Conservation (phyloP, 1,139 yeast species). For the Ogataea hybrid region DNA sequence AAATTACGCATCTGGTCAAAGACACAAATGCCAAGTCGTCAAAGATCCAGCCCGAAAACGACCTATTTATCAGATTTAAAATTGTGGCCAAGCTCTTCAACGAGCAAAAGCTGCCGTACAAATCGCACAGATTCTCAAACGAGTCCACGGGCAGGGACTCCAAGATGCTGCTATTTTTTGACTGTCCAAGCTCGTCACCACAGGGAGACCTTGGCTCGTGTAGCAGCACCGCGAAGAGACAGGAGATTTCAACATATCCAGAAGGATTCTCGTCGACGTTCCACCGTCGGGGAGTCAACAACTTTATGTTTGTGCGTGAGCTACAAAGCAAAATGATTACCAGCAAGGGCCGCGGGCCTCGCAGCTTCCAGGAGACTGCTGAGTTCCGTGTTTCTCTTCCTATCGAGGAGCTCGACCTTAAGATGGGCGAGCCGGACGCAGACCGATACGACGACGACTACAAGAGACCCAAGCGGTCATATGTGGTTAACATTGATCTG, state of each 20-base stretch:
- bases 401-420: conserved; percentile 28
- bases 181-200: conserved; percentile 22
- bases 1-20: conserved; percentile 19
- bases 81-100: conserved; percentile 23
- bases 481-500: conserved; percentile 37
- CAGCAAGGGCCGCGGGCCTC: conserved; percentile 29
- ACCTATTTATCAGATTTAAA: conserved; percentile 25
- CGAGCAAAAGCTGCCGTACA: conserved; percentile 26
- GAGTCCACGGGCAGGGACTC: conserved; percentile 28
- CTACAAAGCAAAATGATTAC: conserved; percentile 41
- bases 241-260: conserved; percentile 33
- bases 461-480: conserved; percentile 32
- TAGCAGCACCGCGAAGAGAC: conserved; percentile 11
- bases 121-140: conserved; percentile 25
- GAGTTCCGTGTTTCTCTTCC: conserved; percentile 39
- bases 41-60: conserved; percentile 24
- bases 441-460: conserved; percentile 16
- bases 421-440: conserved; percentile 8
- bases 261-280: conserved; percentile 46
- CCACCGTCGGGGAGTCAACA: conserved; percentile 40
- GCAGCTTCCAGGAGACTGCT: conserved; percentile 29
- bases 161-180: conserved; percentile 28
- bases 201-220: conserved; percentile 14
- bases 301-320: conserved; percentile 45
- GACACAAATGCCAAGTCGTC: conserved; percentile 22